phyloP scores from a whole-genome alignment of 2,329 filamentous ascomycete genomes.

The Epichloe coenophiala region DNA sequence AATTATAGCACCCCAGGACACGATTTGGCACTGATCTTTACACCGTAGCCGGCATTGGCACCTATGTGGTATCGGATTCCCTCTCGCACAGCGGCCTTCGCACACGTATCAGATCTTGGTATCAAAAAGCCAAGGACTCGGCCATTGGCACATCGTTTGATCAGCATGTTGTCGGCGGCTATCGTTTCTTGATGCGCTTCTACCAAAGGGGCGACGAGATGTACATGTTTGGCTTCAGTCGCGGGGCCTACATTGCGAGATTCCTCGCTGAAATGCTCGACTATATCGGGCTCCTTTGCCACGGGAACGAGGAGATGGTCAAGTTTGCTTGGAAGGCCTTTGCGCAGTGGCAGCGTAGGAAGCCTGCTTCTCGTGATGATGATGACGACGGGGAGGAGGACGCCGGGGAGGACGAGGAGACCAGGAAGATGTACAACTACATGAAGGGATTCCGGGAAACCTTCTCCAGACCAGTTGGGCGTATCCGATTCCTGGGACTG shows the following conservation, averaged over 20 bases:
- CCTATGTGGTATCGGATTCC: constrained; percentile 50
- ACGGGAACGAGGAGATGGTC: constrained; percentile 77
- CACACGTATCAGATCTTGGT: constrained; percentile 51
- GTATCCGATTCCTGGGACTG: constrained; percentile 63
- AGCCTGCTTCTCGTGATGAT: constrained; percentile 29
- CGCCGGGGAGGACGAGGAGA: constrained; percentile 14
- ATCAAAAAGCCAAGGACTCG: constrained; percentile 62
- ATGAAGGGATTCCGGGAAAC: constrained; percentile 73
- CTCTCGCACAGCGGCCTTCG: constrained; percentile 42
- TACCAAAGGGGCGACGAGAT: constrained; percentile 52
- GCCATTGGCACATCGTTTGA: constrained; percentile 71
- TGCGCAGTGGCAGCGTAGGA: constrained; percentile 56
- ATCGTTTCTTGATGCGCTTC: constrained; percentile 65
- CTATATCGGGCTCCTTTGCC: constrained; percentile 63
- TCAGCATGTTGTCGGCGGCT: constrained; percentile 71
- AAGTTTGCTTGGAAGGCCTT: constrained; percentile 76
- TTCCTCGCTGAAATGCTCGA: constrained; percentile 78
- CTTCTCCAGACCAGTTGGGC: constrained; percentile 60
- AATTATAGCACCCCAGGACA: neutral
- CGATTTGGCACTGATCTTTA: neutral
- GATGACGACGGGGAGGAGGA: constrained; percentile 27
- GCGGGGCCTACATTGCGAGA: constrained; percentile 59
- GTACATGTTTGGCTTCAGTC: constrained; percentile 62
- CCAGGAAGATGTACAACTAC: constrained; percentile 52
- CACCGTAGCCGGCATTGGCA: constrained; percentile 52